Conservation (phyloP, 257 asterid species). For the Nicotiana noctiflora region DNA sequence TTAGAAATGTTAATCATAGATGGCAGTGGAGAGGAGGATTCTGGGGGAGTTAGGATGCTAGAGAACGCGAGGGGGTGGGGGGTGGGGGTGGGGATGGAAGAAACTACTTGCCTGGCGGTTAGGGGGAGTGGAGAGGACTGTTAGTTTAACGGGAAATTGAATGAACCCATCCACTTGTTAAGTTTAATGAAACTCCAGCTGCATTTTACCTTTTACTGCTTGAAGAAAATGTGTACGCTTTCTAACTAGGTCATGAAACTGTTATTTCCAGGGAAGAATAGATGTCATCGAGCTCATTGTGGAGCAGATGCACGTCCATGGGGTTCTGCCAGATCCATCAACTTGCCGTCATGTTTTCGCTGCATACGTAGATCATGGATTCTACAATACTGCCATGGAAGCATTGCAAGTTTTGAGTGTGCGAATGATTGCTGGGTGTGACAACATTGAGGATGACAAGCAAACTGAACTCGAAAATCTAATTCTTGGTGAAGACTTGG, state of each 20-base stretch:
- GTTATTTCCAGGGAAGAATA: slow-evolving; percentile 54
- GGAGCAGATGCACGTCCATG: slow-evolving; percentile 63
- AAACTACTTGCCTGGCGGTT: neutral
- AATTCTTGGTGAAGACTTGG: slow-evolving; percentile 39
- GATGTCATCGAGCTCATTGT: slow-evolving; percentile 61
- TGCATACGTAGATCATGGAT: slow-evolving; percentile 52
- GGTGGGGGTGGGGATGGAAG: no score
- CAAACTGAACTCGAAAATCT: slow-evolving; percentile 43
- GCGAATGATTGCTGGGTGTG: slow-evolving; percentile 69
- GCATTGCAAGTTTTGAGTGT: slow-evolving; percentile 75
- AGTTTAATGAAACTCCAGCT: neutral
- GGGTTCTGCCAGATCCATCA: slow-evolving; percentile 71
- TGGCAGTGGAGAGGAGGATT: neutral
- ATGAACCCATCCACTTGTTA: neutral
- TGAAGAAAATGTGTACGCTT: slow-evolving; percentile 5
- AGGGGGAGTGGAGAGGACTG: neutral
- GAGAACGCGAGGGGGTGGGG: no score
- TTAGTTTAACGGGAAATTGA: neutral
- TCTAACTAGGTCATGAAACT: slow-evolving; percentile 5
- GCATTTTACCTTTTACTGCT: neutral
- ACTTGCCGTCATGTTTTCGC: slow-evolving; percentile 60
- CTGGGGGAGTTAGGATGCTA: neutral
- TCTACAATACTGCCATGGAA: slow-evolving; percentile 66
- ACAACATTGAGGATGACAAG: slow-evolving; percentile 33
- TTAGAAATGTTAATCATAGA: neutral